Base-by-base conservation (phyloP, 352 stramenopile genomes). In the Globisporangium parvum region DNA sequence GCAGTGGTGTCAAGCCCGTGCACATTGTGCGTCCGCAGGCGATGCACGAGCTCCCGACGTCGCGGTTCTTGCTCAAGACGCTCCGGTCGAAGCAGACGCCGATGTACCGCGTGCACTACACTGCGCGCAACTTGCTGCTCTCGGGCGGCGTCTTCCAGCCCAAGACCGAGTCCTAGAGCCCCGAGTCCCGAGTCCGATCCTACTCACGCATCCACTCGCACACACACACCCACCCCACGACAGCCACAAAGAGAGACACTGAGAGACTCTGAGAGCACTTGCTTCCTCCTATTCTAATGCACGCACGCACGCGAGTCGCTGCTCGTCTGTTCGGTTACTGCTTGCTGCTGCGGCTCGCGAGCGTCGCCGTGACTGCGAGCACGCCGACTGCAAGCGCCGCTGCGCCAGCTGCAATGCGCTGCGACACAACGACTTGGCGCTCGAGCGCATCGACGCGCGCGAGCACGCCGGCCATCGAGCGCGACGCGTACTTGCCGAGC, bases 401-500 rank as follows among this genome's bases (percentile, higher is more conserved):
- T 31, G 60, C 62, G 8, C 56, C 62, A 11, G 68, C 69, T 10
- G 73, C 64, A 11, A 80, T 56, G n/a, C 65, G 65, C 49, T 73
- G 63, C 14, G 66, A 68, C n/a, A 71, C 40, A 53, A 69, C 60
- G 35, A 76, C 57, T 52, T 84, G 74, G 33, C 63, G 66, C 57
- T 93, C 79, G 8, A 93, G 63, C 18, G 61, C 60, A 18, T 91
- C 73, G 6, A 93, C 66, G 5, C 76, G 77, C 37, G 80, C 72
- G 1, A 80, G 44, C 45, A 95, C 69, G 5, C 69, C 60, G 1
- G 65, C 75, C 70, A 96, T 80, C 6, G 80, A 91, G 42, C 78
- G 80, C 53, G 80, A 74, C 10, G 92, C 86, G 67, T 97, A 97
- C 69, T 97, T 98, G 59, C 85, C 87, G 51, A 98, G 72, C 47